phyloP scores from a whole-genome alignment of 2,329 filamentous ascomycete species.

The Mycosphaerella sp. region DNA sequence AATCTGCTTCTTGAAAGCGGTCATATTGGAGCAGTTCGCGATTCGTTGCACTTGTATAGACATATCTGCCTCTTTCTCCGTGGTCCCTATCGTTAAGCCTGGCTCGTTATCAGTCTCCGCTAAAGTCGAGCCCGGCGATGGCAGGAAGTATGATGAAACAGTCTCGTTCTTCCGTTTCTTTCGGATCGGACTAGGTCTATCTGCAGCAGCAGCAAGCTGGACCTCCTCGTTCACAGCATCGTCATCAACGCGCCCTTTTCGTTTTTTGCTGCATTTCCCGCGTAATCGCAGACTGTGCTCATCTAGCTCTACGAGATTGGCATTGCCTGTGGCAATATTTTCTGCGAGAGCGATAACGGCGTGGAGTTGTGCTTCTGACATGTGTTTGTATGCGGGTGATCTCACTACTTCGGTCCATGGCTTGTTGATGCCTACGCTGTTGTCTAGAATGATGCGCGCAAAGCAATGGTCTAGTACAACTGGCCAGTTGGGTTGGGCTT shows the following conservation, averaged over 20 bases:
- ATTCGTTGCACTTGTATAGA: constrained; percentile 37
- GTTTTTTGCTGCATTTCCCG: constrained; percentile 32
- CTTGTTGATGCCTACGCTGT: constrained; percentile 35
- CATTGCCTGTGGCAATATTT: constrained; percentile 35
- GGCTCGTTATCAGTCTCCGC: background rate
- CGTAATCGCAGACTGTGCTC: constrained; percentile 37
- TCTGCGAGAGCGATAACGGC: constrained; percentile 37
- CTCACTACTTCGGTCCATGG: constrained; percentile 42
- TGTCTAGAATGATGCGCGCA: constrained; percentile 43
- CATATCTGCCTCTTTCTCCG: constrained; percentile 16
- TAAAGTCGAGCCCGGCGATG: constrained; percentile 20
- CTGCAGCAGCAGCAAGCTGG: background rate
- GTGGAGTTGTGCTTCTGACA: constrained; percentile 37
- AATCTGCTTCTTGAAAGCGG: constrained; percentile 42
- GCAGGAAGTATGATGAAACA: constrained; percentile 32
- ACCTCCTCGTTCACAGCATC: constrained; percentile 1
- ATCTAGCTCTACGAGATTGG: constrained; percentile 38
- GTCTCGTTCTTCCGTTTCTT: constrained; percentile 25
- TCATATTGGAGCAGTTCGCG: constrained; percentile 43
- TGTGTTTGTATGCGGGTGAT: constrained; percentile 41
- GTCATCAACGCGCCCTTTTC: constrained; percentile 14
- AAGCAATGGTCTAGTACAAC: constrained; percentile 43
- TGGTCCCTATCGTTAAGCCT: background rate
- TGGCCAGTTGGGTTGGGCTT: constrained; percentile 38
- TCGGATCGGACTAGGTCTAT: background rate